Evolutionary conservation across 1,284 basidiomycete species (phyloP).

Genomic region (Leccinum holopus): DNA sequence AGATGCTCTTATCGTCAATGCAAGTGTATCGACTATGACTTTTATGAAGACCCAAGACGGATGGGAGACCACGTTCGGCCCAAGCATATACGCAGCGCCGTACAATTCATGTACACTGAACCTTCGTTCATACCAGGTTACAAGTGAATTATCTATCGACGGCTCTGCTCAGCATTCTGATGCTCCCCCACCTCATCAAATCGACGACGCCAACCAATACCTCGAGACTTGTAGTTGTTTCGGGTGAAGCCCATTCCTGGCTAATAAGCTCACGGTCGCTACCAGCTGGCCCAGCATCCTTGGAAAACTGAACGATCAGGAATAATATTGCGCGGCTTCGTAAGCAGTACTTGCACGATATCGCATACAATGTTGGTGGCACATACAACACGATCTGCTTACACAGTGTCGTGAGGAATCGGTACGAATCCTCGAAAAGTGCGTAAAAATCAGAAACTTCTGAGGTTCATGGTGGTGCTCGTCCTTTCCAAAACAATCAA

Average conservation of each 20-base stretch:
- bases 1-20: conserved; percentile 30
- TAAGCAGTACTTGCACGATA: conserved; percentile 15
- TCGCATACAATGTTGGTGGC: not conserved
- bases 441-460: conserved; percentile 11
- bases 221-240: conserved; percentile 31
- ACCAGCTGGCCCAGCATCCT: conserved; percentile 29
- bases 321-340: conserved; percentile 30
- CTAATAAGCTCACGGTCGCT: conserved; percentile 11
- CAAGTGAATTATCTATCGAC: conserved; percentile 37
- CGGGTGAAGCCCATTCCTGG: conserved; percentile 27
- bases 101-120: not conserved
- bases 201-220: conserved; percentile 20
- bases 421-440: conserved; percentile 40
- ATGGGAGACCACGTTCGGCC: conserved; percentile 34
- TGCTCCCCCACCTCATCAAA: conserved; percentile 35
- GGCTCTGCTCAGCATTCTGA: conserved; percentile 32
- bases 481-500: not conserved
- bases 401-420: conserved; percentile 22
- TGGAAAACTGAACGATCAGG: conserved; percentile 29
- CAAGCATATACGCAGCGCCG: not conserved
- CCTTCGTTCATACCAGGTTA: conserved; percentile 17
- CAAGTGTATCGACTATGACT: conserved; percentile 16
- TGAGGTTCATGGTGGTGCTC: not conserved
- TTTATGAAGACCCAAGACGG: conserved; percentile 30
- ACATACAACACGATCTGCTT: not conserved